Percentiles rank a stretch among this genome's conserved stretches.
Conservation (phyloP, 2,329 filamentous ascomycete genomes). For the Alternaria novae-zelandiae region DNA sequence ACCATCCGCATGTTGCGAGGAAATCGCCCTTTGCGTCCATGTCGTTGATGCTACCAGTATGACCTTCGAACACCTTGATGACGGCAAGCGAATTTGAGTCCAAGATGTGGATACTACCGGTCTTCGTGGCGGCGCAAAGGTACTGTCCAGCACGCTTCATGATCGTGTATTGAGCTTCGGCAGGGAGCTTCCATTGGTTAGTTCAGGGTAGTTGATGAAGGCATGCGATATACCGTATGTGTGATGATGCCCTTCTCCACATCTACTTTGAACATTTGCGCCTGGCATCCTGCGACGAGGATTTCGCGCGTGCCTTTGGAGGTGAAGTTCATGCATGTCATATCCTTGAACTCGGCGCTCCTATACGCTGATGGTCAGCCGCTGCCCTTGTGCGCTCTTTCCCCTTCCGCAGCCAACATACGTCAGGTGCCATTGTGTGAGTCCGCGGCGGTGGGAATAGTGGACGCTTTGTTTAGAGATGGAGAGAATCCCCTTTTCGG, state of each 20-base stretch:
- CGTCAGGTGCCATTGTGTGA: slow-evolving; percentile 87
- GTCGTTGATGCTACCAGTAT: slow-evolving; percentile 87
- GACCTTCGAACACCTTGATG: slow-evolving; percentile 87
- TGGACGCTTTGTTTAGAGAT: slow-evolving; percentile 84
- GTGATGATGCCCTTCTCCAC: slow-evolving; percentile 60
- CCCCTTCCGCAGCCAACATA: slow-evolving; percentile 51
- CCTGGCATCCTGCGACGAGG: slow-evolving; percentile 84
- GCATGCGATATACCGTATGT: slow-evolving; percentile 44
- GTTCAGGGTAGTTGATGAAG: slow-evolving; percentile 3
- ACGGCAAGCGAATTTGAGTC: slow-evolving; percentile 79
- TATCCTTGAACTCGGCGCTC: slow-evolving; percentile 78
- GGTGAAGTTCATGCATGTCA: slow-evolving; percentile 95
- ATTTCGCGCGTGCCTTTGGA: slow-evolving; percentile 84
- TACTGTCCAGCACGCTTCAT: slow-evolving; percentile 88
- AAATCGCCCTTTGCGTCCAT: slow-evolving; percentile 98
- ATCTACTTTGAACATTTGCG: slow-evolving; percentile 79
- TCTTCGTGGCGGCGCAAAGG: slow-evolving; percentile 88
- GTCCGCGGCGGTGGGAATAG: slow-evolving; percentile 81
- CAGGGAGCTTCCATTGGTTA: slow-evolving; percentile 61
- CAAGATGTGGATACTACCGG: slow-evolving; percentile 82
- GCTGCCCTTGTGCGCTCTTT: not conserved
- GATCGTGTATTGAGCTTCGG: slow-evolving; percentile 80
- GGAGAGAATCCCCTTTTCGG: slow-evolving; percentile 88
- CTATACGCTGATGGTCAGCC: slow-evolving; percentile 51
- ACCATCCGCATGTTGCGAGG: slow-evolving; percentile 93